A percentile compares a stretch with the other conserved stretches of the same genome.
phyloP scores from a whole-genome alignment of 768 basidiomycete species.

The Mycena olivaceomarginata region DNA sequence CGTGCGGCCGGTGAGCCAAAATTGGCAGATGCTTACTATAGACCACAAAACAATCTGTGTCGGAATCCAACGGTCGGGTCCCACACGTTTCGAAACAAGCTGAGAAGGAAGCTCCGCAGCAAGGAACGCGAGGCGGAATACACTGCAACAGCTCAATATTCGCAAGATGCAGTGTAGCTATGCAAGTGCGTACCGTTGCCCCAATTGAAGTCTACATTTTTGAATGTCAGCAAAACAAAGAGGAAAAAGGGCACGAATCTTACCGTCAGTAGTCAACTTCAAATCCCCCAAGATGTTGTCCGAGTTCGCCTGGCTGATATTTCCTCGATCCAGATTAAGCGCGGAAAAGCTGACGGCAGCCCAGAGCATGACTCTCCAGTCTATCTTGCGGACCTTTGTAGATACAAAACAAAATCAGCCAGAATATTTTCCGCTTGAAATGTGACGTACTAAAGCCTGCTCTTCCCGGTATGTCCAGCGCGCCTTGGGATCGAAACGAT shows the following conservation, averaged over 20 bases:
- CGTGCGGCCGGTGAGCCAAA: conserved; percentile 72
- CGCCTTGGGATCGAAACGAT: conserved; percentile 73
- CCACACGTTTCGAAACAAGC: conserved; percentile 76
- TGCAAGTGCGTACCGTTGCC: conserved; percentile 62
- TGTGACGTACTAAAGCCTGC: conserved; percentile 58
- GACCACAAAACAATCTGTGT: conserved; percentile 76
- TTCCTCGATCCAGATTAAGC: conserved; percentile 72
- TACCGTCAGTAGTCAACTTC: conserved; percentile 68
- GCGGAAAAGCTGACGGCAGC: conserved; percentile 75
- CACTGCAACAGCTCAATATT: conserved; percentile 1
- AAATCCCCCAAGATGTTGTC: conserved; percentile 76
- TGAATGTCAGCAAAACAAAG: neutral
- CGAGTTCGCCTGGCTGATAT: conserved; percentile 75
- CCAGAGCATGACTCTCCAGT: conserved; percentile 78
- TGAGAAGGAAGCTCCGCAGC: conserved; percentile 79
- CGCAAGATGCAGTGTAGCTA: neutral
- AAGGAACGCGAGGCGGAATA: conserved; percentile 72
- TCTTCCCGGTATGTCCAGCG: conserved; percentile 80
- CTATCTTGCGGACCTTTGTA: conserved; percentile 66
- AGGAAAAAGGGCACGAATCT: neutral
- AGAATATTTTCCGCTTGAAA: too few relatives aligned
- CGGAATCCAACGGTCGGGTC: conserved; percentile 81
- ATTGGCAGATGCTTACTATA: conserved; percentile 70
- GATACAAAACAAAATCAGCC: too few relatives aligned
- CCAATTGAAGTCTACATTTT: conserved; percentile 67